Conservation (phyloP, 164 flowering plant species). For the Stephania japonica region DNA sequence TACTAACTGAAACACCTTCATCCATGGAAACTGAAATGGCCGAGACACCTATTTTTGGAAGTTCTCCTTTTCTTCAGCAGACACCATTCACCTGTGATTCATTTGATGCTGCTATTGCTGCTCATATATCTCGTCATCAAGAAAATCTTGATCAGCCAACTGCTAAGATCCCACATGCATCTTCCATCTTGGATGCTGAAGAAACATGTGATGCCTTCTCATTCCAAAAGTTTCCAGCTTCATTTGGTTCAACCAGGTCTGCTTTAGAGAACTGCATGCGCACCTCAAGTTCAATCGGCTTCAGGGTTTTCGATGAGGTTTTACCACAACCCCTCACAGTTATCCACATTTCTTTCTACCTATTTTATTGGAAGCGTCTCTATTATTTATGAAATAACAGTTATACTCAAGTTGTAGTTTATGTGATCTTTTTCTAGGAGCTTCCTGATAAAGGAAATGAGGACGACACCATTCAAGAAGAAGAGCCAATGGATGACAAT, state of each 20-base stretch:
- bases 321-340: not conserved
- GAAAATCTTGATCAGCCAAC: conserved; percentile 26
- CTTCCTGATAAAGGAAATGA: conserved; percentile 21
- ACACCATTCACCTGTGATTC: conserved; percentile 78
- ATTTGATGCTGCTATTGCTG: conserved; percentile 96
- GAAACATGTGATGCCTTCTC: conserved; percentile 95
- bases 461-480: conserved; percentile 18
- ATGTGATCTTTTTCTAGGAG: conserved; percentile 37
- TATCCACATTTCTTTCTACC: not conserved
- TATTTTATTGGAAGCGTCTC: too few relatives aligned
- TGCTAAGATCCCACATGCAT: conserved; percentile 30
- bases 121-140: conserved; percentile 58
- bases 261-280: conserved; percentile 21
- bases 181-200: conserved; percentile 93
- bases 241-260: conserved; percentile 9
- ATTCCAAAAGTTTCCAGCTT: conserved; percentile 43
- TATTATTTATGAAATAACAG: not conserved
- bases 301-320: conserved; percentile 40
- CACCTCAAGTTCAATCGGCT: conserved; percentile 21
- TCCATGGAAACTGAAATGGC: conserved; percentile 26
- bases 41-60: conserved; percentile 31
- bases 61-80: conserved; percentile 43
- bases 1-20: conserved; percentile 52
- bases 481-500: conserved; percentile 25
- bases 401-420: conserved; percentile 6